Evolutionary conservation across 2,329 filamentous ascomycete species (phyloP).

Genomic region (Penicillium rolfsii): DNA sequence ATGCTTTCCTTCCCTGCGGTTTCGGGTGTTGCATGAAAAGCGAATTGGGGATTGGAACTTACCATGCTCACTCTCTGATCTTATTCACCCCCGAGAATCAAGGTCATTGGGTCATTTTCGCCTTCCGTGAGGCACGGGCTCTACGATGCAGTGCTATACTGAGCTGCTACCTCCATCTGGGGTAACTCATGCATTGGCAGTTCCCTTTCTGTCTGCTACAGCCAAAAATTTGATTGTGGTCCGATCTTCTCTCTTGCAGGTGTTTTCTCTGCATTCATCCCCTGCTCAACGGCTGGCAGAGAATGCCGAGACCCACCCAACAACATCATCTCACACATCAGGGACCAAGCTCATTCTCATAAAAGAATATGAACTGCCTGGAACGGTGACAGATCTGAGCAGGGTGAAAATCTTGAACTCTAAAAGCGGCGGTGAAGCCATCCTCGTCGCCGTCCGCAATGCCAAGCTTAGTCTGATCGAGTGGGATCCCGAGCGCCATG

Average conservation of each 20-base stretch:
- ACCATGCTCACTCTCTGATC: constrained; percentile 19
- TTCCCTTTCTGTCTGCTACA: constrained; percentile 75
- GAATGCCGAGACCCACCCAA: constrained; percentile 53
- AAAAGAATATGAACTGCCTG: constrained; percentile 80
- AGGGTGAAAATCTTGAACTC: constrained; percentile 73
- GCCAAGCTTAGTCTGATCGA: constrained; percentile 91
- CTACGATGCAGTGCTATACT: constrained; percentile 90
- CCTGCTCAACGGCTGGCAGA: constrained; percentile 48
- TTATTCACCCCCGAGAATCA: constrained; percentile 6
- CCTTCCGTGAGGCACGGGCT: constrained; percentile 3
- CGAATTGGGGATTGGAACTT: constrained; percentile 7
- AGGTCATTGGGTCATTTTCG: constrained; percentile 17
- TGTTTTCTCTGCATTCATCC: constrained; percentile 75
- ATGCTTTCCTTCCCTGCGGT: not conserved
- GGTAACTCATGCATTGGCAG: constrained; percentile 81
- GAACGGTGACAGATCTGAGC: constrained; percentile 80
- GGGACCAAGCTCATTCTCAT: constrained; percentile 80
- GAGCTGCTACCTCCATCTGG: constrained; percentile 93
- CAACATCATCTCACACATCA: constrained; percentile 64
- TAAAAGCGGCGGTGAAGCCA: constrained; percentile 78
- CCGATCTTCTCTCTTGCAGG: constrained; percentile 88
- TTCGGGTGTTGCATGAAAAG: not conserved
- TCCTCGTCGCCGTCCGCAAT: constrained; percentile 83
- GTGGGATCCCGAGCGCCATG: constrained; percentile 82
- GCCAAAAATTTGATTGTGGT: constrained; percentile 87